These are phyloP conservation scores for Calonectria crousiana DNA, from an alignment of 2,329 filamentous ascomycete genomes.

Conservation along the genomic window DNA sequence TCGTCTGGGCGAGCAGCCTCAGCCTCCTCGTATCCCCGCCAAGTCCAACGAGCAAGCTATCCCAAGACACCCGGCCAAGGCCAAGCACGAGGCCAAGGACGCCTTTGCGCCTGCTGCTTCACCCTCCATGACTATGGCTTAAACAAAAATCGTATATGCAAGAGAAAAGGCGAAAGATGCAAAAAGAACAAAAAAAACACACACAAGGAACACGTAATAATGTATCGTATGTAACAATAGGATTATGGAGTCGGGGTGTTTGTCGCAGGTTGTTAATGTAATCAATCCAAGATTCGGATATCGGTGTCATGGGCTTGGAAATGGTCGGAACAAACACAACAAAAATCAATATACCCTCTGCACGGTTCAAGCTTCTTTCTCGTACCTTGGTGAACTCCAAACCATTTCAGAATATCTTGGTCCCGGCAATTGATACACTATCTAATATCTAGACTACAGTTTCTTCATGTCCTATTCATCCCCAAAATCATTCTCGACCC, in stretches of 20 bases:
- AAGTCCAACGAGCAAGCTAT: constrained; percentile 8
- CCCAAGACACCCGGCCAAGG: constrained; percentile 6
- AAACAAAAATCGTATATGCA: background rate
- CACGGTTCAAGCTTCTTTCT: background rate
- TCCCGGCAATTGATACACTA: constrained; percentile 43
- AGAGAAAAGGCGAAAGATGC: background rate
- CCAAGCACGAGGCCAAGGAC: constrained; percentile 9
- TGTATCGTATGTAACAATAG: constrained; percentile 14
- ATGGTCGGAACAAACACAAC: background rate
- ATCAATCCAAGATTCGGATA: background rate
- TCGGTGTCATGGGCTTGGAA: background rate
- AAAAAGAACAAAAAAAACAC: background rate
- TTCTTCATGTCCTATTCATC: constrained; percentile 33
- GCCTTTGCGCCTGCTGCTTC: background rate
- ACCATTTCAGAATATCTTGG: constrained; percentile 3
- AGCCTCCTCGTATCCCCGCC: constrained; percentile 22
- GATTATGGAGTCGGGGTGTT: constrained; percentile 13
- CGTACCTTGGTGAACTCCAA: background rate
- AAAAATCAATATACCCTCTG: constrained; percentile 10
- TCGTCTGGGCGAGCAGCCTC: constrained; percentile 18
- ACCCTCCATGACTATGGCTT: constrained; percentile 6
- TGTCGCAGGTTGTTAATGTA: background rate
- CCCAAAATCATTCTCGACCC: constrained; percentile 20
- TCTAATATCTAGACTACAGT: constrained; percentile 45
- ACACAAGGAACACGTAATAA: background rate